phyloP scores from a whole-genome alignment of 2,329 filamentous ascomycete genomes.

The Zymoseptoria crescenta region DNA sequence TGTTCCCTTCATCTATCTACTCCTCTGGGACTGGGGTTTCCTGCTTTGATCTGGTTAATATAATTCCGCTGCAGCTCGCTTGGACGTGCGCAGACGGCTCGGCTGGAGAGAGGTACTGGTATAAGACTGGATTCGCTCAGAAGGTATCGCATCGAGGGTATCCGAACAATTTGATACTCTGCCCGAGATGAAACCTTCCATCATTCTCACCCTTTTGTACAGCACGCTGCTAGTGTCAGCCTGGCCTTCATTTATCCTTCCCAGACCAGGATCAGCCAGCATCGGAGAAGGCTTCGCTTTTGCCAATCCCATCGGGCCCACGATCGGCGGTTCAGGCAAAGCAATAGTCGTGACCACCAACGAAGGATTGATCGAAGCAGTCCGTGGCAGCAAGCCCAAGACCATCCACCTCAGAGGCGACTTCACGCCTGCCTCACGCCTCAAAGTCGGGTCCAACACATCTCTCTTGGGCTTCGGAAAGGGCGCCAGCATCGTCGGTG shows the following conservation, averaged over 20 bases:
- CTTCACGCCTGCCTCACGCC: conserved; percentile 36
- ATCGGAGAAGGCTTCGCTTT: conserved; percentile 14
- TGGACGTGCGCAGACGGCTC: neutral
- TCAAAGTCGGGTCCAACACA: conserved; percentile 41
- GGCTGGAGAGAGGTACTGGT: too few relatives aligned
- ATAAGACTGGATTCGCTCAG: neutral
- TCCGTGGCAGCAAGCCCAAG: conserved; percentile 34
- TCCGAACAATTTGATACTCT: neutral
- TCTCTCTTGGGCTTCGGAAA: conserved; percentile 35
- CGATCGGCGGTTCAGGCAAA: conserved; percentile 33
- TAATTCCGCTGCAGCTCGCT: neutral
- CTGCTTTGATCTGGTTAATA: neutral
- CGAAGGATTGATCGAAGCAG: conserved; percentile 38
- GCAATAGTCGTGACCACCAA: conserved; percentile 30
- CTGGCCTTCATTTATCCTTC: neutral
- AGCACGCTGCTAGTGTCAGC: neutral
- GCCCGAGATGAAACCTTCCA: neutral
- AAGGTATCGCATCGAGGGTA: neutral
- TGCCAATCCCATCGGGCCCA: conserved; percentile 24
- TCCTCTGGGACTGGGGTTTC: neutral
- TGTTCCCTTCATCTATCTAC: neutral
- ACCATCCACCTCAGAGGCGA: conserved; percentile 40
- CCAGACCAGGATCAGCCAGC: neutral
- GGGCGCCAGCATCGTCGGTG: conserved; percentile 32
- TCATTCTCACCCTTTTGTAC: neutral